Conservation (phyloP, 2,329 filamentous ascomycete genomes). For the Diaporthe sp. region DNA sequence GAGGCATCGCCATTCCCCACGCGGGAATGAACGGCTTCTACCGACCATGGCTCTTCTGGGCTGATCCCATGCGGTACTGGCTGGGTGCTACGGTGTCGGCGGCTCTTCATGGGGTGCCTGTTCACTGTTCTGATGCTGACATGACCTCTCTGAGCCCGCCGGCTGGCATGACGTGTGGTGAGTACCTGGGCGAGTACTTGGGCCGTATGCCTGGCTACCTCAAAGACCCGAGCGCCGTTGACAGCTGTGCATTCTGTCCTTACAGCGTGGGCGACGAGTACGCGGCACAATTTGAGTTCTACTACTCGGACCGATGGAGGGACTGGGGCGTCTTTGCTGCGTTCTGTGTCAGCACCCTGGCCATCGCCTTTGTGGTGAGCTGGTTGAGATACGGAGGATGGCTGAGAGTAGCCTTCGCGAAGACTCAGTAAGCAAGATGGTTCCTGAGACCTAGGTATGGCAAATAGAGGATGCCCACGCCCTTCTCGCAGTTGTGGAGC, state of each 20-base stretch:
- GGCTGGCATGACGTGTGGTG: neutral
- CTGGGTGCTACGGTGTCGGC: slow-evolving; percentile 65
- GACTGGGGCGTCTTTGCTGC: slow-evolving; percentile 3
- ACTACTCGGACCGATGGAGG: neutral
- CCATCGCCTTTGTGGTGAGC: slow-evolving; percentile 4
- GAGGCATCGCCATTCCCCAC: neutral
- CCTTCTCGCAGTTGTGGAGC: neutral
- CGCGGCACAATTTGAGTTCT: neutral
- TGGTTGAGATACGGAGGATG: neutral
- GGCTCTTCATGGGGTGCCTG: neutral
- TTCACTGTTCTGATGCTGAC: neutral
- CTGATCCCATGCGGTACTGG: slow-evolving; percentile 58
- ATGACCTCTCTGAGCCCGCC: neutral
- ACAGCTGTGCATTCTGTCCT: neutral
- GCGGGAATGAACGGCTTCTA: neutral
- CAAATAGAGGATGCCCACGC: neutral
- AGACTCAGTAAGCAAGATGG: neutral
- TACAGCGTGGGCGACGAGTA: slow-evolving; percentile 3
- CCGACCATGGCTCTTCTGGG: neutral
- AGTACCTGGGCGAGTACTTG: neutral
- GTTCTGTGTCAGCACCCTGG: neutral
- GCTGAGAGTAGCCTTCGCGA: neutral
- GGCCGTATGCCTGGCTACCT: neutral
- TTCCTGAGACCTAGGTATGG: too few species aligned
- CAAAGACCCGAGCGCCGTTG: neutral